phyloP scores from a whole-genome alignment of 1,284 basidiomycete species.

The Cerioporus squamosus region DNA sequence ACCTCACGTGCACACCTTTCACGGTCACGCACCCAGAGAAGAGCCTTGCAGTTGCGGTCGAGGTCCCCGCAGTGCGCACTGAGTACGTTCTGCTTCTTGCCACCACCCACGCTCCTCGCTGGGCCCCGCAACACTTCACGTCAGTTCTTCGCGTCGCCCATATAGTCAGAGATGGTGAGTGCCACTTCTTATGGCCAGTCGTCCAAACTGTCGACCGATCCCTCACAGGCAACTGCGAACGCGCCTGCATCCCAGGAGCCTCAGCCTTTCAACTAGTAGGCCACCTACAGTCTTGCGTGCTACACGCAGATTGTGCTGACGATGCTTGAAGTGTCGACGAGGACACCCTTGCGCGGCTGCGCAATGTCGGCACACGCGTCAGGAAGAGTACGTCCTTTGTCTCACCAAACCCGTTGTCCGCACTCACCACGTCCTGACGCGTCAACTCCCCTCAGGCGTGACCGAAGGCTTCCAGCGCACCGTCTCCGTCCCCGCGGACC shows the following conservation, averaged over 20 bases:
- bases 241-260: slow-evolving; percentile 6
- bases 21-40: slow-evolving; percentile 21
- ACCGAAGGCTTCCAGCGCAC: slow-evolving; percentile 29
- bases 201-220: not conserved
- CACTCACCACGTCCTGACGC: slow-evolving; percentile 4
- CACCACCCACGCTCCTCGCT: not conserved
- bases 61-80: not conserved
- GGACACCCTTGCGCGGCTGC: slow-evolving; percentile 25
- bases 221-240: not conserved
- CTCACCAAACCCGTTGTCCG: not conserved
- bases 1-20: slow-evolving; percentile 19
- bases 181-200: no score
- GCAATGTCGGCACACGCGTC: slow-evolving; percentile 26
- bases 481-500: slow-evolving; percentile 25
- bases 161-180: not conserved
- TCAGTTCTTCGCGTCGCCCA: no score
- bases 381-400: slow-evolving; percentile 24
- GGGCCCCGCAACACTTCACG: no score
- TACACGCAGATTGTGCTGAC: slow-evolving; percentile 1
- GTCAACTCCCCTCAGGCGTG: slow-evolving; percentile 15
- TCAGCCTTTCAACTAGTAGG: slow-evolving; percentile 20
- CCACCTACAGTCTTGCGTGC: not conserved
- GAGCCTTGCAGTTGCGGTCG: no score
- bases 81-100: not conserved
- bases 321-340: slow-evolving; percentile 22